Conservation (phyloP, 2,329 filamentous ascomycete species). For the Plectosphaerella sp. region DNA sequence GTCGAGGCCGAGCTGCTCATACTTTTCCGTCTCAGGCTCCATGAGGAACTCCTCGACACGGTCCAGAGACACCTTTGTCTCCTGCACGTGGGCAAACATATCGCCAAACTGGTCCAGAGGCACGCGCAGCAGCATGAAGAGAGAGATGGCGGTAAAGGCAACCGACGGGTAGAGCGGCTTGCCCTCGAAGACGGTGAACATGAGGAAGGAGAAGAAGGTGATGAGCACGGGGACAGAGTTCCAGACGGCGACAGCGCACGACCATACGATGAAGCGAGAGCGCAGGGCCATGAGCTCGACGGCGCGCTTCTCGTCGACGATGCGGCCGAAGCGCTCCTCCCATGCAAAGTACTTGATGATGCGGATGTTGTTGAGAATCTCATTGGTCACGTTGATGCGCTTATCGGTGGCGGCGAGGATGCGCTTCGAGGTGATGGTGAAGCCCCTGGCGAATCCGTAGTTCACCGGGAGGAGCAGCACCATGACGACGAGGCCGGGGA, state of each 20-base stretch:
- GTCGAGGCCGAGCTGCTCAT: conserved; percentile 71
- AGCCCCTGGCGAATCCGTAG: conserved; percentile 80
- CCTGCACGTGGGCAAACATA: conserved; percentile 97
- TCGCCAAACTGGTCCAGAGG: conserved; percentile 94
- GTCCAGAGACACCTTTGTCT: conserved; percentile 94
- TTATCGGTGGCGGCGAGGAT: conserved; percentile 94
- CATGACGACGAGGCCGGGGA: conserved; percentile 92
- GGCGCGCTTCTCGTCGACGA: conserved; percentile 84
- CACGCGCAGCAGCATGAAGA: conserved; percentile 90
- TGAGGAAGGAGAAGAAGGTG: conserved; percentile 91
- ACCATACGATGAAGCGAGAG: conserved; percentile 85
- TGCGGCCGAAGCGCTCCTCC: conserved; percentile 84
- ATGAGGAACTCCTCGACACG: conserved; percentile 91
- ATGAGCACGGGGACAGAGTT: conserved; percentile 93
- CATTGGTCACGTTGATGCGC: conserved; percentile 93
- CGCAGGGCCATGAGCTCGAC: conserved; percentile 75
- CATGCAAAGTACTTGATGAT: conserved; percentile 99
- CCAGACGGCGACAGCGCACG: conserved; percentile 88
- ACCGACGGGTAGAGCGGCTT: conserved; percentile 88
- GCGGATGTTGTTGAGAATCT: conserved; percentile 93
- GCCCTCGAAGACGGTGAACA: conserved; percentile 86
- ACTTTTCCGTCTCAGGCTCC: conserved; percentile 96
- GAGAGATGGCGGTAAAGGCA: conserved; percentile 91
- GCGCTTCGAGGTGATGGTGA: conserved; percentile 79
- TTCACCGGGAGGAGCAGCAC: conserved; percentile 83